phyloP scores from a whole-genome alignment of 148 eudicot species.

The Rhododendron kiyosumense region DNA sequence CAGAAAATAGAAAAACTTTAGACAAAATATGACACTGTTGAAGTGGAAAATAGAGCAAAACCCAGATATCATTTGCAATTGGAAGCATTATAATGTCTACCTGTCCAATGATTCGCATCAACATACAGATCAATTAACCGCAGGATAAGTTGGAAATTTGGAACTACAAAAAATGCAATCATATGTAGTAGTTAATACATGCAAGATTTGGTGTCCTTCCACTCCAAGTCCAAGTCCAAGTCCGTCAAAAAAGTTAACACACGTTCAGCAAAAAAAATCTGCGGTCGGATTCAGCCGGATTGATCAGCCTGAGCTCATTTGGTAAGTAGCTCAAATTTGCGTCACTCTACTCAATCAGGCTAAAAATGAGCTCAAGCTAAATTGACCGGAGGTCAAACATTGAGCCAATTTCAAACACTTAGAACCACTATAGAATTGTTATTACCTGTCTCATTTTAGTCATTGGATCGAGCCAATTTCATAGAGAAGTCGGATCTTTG shows the following conservation, averaged over 20 bases:
- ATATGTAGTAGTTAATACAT: background rate
- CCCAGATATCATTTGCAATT: too few species aligned
- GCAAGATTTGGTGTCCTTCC: background rate
- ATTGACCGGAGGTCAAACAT: too few species aligned
- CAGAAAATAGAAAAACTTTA: too few species aligned
- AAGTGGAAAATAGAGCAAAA: too few species aligned
- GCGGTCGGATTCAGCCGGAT: background rate
- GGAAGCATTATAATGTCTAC: too few species aligned
- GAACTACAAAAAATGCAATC: too few species aligned
- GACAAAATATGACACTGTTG: too few species aligned
- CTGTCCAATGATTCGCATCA: too few species aligned
- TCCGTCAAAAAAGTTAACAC: background rate
- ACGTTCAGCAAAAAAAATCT: background rate
- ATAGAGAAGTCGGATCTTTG: constrained; percentile 72
- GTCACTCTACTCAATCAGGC: background rate
- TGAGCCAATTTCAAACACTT: too few species aligned
- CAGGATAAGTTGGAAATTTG: too few species aligned
- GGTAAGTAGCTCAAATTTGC: background rate
- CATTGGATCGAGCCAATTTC: too few species aligned
- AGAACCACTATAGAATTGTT: background rate
- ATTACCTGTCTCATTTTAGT: constrained; percentile 71
- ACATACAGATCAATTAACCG: too few species aligned
- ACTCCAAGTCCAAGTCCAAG: background rate
- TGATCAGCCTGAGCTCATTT: background rate
- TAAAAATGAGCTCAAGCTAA: background rate